Evolutionary conservation across 768 basidiomycete species (phyloP), one percentile per base, ranked within the genome.

Genomic region (Lactarius sanguifluus): DNA sequence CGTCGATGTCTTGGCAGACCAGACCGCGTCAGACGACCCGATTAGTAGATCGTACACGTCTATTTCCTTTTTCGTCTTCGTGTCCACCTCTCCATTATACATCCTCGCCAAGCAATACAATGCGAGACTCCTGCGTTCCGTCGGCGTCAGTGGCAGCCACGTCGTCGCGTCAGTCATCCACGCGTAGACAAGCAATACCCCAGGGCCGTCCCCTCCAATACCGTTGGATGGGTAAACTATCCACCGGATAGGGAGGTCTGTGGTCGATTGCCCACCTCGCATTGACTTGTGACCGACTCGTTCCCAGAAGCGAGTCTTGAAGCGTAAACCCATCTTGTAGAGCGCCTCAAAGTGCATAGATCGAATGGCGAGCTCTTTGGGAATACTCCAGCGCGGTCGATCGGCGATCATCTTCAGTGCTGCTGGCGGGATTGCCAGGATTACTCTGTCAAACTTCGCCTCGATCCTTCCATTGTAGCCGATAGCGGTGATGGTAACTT

Each of bases 341-440:
- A 73, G 70, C 15, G 72, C 43, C 45, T 72, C 72, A 23, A 73
- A 72, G 34, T 71, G 66, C 70, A 72, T 72, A 13, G 72, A 67
- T 30, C 72, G 72, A 28, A 72, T 72, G 1, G 72, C 72, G 28
- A 65, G 50, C 57, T 72, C 72, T 57, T 72, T 72, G 28, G 40
- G 56, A 9, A 5, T 5, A 36, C 57, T 50, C 72, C 72, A 72
- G 38, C 55, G 47, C 20, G 72, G 72, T 12, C 72, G 72, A 23
- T 72, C 64, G 41, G 67, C 59, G 38, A 72, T 73, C 72, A 69
- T 72, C 55, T 63, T 72, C 55, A 72, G 38, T 15, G 72, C 72
- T 15, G 72, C 56, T 40, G 72, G 72, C 5, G 72, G 72, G 47
- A 72, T 71, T 30, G 72, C 72, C 43, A 72, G 62, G 61, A 72